These are phyloP conservation scores for Volvox reticuliferus DNA, from an alignment of 139 green algal genomes.

Conservation along the genomic window DNA sequence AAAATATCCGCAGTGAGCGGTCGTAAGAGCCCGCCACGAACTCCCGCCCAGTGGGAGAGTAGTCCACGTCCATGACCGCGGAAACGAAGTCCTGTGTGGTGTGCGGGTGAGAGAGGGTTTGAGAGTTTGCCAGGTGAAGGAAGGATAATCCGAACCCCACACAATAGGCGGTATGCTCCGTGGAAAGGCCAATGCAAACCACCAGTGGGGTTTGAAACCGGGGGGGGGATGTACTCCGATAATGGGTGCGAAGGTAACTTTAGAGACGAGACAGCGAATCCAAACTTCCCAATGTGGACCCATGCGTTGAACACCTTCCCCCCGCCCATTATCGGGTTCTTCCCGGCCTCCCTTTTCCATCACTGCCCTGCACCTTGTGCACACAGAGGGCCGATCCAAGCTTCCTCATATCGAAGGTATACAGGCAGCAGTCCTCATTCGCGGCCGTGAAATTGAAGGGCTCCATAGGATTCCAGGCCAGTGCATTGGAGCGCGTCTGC, in stretches of 20 bases:
- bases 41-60: constrained; percentile 95
- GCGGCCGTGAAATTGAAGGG: constrained; percentile 98
- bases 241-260: neutral
- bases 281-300: neutral
- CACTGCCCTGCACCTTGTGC: constrained; percentile 78
- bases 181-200: too few relatives aligned
- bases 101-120: neutral
- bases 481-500: constrained; percentile 91
- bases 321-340: too few relatives aligned
- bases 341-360: too few relatives aligned
- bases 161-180: too few relatives aligned
- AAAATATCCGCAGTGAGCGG: constrained; percentile 94
- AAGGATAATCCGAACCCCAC: too few relatives aligned
- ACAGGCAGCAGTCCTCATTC: constrained; percentile 97
- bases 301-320: too few relatives aligned
- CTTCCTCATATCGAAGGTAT: constrained; percentile 98
- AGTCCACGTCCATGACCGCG: constrained; percentile 98
- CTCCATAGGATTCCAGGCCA: constrained; percentile 98
- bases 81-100: constrained; percentile 87
- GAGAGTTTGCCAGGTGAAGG: too few relatives aligned
- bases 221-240: neutral
- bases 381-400: constrained; percentile 87
- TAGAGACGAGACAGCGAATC: neutral
- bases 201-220: neutral
- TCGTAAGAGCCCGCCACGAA: constrained; percentile 98